phyloP scores from a whole-genome alignment of 1,139 yeast genomes.

The Candida mesenterica region DNA sequence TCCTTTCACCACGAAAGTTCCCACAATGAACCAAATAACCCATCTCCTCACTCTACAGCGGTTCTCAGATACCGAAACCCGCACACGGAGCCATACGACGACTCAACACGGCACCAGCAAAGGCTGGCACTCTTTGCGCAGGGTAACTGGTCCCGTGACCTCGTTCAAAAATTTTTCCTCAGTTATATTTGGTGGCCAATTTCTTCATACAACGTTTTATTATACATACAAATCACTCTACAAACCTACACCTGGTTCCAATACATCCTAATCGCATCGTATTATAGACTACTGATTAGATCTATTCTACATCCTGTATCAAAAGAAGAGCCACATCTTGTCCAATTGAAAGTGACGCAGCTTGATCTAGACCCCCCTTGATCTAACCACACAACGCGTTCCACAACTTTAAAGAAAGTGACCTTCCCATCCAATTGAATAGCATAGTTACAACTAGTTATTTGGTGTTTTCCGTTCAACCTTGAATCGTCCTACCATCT shows the following conservation, averaged over 20 bases:
- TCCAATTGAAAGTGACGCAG: too few relatives aligned
- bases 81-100: too few relatives aligned
- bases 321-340: neutral
- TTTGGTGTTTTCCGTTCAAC: neutral
- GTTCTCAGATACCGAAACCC: too few relatives aligned
- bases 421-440: neutral
- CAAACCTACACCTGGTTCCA: neutral
- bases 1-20: too few relatives aligned
- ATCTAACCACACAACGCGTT: neutral
- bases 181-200: conserved; percentile 1
- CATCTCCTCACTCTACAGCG: too few relatives aligned
- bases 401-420: neutral
- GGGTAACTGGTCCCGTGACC: too few relatives aligned
- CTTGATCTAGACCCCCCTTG: neutral
- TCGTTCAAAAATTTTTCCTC: neutral
- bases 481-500: neutral
- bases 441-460: neutral
- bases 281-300: conserved; percentile 34
- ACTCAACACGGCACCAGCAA: too few relatives aligned
- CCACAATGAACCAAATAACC: too few relatives aligned
- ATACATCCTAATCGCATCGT: neutral
- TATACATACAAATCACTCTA: too few relatives aligned
- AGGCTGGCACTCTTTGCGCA: too few relatives aligned
- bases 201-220: neutral
- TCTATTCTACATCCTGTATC: conserved; percentile 18